Evolutionary conservation across 1,139 yeast species (phyloP), one percentile per base, ranked within the genome.

Genomic region (Blastobotrys elegans): DNA sequence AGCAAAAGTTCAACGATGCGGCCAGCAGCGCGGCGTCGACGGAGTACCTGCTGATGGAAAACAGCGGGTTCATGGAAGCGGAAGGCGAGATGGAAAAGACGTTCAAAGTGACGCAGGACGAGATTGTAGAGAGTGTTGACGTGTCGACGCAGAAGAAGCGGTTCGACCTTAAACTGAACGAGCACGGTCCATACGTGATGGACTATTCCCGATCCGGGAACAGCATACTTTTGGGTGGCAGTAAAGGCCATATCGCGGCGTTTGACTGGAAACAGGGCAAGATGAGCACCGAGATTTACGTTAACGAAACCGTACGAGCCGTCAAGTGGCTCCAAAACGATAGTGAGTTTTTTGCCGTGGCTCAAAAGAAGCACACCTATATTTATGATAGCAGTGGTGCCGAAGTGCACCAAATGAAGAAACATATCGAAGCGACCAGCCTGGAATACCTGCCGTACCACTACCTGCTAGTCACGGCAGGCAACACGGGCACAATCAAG

Each of bases 191-290:
- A 1, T 94, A 94, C 63, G 70, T 74, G 10, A 63, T 86, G 17
- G 92, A 90, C 64, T 92, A 84, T 64, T 77, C 92, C 2, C 74
- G 94, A 64, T 88, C 88, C 58, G 98, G 99, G 47, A 80, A 96
- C 54, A 84, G 83, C 55, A 67, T 94, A 47, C 73, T 94, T 44
- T 71, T 94, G 30, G 95, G 92, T 11, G 98, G 99, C 16, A 72
- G 74, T 43, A 89, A 88, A 63, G 99, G 99, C 2, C 98, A 94
- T 71, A 81, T 94, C 47, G 97, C 98, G 0, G 79, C 95, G 3
- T 83, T 94, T 72, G 97, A 94, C 68, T 94, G 98, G 97, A 80
- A 95, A 63, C 80, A 82, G 40, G 97, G 98, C 11, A 73, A 71
- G 40, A 69, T 92, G 40, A 83, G 80, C 50, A 81, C 95, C 46